Evolutionary conservation across 345 rosid species (phyloP), one percentile per base, ranked within the genome.

Genomic region (Eucalyptus sp.): DNA sequence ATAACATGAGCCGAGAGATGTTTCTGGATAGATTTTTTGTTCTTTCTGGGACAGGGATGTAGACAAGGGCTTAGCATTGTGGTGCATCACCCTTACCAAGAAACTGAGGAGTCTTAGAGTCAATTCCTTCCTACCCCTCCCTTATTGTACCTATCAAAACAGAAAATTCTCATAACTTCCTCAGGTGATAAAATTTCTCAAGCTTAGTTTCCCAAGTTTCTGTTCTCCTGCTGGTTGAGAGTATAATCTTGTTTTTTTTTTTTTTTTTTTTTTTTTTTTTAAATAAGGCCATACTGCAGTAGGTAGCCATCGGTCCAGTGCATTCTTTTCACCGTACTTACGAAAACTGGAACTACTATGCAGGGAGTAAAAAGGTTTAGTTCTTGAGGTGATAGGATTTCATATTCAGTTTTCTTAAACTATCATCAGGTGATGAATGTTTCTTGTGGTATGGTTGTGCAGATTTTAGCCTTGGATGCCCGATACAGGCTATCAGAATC

Each of bases 401-500:
- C 20, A 56, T 54, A 44, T 46, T 88, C 58, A 60, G 68, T 60
- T 60, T 27, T 12, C 68, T 27, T 60, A 60, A 22, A 60, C 68
- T 60, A 25, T 60, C 37, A 37, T 37, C n/a, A 37, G 43, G 51
- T 44, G 50, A 41, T 46, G 29, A 50, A 37, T 88, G 81, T 2
- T 4, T 51, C 15, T 8, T 50, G 1, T 89, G 22, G 48, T 24
- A 37, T 86, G 88, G 50, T 84, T 64, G 62, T 89, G 88, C 95
- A 96, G 98, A 91, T 96, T 24, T 49, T 92, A 76, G 98, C 97
- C 80, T 94, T 96, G 96, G 98, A 96, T 90, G 94, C 92, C 86
- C 93, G 95, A n/a, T 96, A 95, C 92, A 92, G 93, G 87, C 95
- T 96, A 86, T 94, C 98, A n/a, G 97, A 95, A 91, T 95, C 98